Evolutionary conservation across 805 yeast species (phyloP).

Genomic region (Zygosaccharomyces gambellarensis): DNA sequence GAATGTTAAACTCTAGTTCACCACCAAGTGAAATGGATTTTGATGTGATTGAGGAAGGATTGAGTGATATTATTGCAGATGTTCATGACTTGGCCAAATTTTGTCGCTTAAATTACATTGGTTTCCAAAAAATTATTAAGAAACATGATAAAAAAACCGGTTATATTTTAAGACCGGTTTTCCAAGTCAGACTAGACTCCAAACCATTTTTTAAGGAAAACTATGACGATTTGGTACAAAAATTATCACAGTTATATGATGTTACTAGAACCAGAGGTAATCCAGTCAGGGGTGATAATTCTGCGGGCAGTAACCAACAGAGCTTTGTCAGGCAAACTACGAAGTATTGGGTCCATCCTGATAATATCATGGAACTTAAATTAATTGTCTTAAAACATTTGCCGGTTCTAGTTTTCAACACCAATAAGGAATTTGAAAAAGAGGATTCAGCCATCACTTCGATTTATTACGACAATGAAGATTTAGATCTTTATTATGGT

Average conservation of each 20-base stretch:
- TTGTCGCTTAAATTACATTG: constrained; percentile 89
- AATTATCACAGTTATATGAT: constrained; percentile 83
- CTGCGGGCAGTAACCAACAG: constrained; percentile 98
- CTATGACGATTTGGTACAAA: constrained; percentile 83
- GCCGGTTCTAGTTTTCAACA: constrained; percentile 93
- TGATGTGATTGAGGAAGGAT: constrained; percentile 67
- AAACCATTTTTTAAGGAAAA: constrained; percentile 96
- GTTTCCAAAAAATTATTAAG: constrained; percentile 93
- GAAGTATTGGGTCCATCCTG: constrained; percentile 99
- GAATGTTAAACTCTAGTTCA: constrained; percentile 45
- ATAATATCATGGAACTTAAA: constrained; percentile 93
- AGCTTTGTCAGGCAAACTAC: constrained; percentile 98
- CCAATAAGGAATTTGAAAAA: constrained; percentile 89
- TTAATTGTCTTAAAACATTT: constrained; percentile 87
- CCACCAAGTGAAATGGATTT: constrained; percentile 63
- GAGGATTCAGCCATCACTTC: constrained; percentile 97
- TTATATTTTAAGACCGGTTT: constrained; percentile 80
- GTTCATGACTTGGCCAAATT: constrained; percentile 96
- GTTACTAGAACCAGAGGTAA: constrained; percentile 93
- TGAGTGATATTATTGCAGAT: constrained; percentile 88
- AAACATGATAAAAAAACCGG: constrained; percentile 91
- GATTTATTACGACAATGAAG: constrained; percentile 86
- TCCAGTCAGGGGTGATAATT: constrained; percentile 88
- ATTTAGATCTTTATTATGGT: constrained; percentile 88
- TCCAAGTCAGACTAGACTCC: constrained; percentile 86